A percentile compares a stretch with the other conserved stretches of the same genome.
Conservation (phyloP, 805 yeast species). For the Dipodascus geniculatus region DNA sequence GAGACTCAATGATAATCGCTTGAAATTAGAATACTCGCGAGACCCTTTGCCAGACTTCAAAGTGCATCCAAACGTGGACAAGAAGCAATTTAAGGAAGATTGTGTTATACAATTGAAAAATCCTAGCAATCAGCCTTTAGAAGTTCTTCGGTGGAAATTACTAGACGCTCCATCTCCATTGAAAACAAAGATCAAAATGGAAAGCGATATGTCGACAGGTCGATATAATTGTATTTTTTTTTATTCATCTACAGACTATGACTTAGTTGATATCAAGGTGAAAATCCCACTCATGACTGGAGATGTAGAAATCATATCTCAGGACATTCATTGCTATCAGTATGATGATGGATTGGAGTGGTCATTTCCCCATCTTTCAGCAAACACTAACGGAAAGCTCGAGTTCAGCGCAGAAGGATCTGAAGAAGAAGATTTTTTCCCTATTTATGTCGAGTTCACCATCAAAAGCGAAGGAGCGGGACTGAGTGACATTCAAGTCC, state of each 20-base stretch:
- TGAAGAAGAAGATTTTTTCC: conserved; percentile 79
- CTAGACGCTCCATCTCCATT: conserved; percentile 38
- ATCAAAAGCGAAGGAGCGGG: background rate
- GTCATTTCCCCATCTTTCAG: conserved; percentile 43
- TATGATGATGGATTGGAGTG: conserved; percentile 63
- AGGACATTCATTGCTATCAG: conserved; percentile 33
- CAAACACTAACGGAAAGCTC: conserved; percentile 52
- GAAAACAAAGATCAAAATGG: conserved; percentile 39
- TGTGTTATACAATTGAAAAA: conserved; percentile 65
- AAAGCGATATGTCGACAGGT: conserved; percentile 75
- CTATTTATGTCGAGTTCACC: conserved; percentile 31
- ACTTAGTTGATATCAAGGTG: conserved; percentile 45
- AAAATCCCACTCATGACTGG: conserved; percentile 52
- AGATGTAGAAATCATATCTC: conserved; percentile 36
- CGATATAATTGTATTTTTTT: conserved; percentile 45
- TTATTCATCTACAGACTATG: conserved; percentile 82
- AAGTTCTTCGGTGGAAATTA: conserved; percentile 85
- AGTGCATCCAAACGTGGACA: conserved; percentile 95
- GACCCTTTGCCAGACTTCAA: conserved; percentile 50
- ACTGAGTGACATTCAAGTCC: background rate
- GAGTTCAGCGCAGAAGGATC: conserved; percentile 67
- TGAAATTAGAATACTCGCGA: conserved; percentile 36
- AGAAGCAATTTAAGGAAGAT: conserved; percentile 46
- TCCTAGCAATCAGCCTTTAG: conserved; percentile 74
- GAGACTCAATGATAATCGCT: conserved; percentile 65